Evolutionary conservation across 768 basidiomycete genomes (phyloP), one percentile per base, ranked within the genome.

Genomic region (Suillus decipiens): DNA sequence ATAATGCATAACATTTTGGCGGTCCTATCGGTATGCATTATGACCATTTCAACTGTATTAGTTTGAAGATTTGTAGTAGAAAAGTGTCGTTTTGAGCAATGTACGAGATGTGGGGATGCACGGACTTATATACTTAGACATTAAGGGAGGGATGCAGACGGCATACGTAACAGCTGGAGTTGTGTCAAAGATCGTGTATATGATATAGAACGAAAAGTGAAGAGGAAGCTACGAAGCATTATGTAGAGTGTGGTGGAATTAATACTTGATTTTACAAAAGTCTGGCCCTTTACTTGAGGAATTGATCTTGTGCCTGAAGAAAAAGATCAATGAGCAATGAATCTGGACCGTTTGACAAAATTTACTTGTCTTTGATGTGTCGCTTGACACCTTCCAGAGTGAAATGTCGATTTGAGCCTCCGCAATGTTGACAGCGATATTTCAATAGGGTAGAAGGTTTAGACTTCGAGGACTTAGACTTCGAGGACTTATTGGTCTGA

Each of bases 281-380:
- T 57, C 37, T 28, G 17, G 5, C 5, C 37, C 56, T 12, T 28
- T 10, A 6, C 1, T 19, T 11, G 28, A 3, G 10, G 10, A 57
- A 3, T 1, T 0, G 37, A 41, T 19, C 0, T 19, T 14, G 24
- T 57, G 39, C 24, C 39, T 57, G 39, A 19, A 28, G 1, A n/a
- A 12, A 55, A 28, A 10, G 19, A 10, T 28, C 17, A 15, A 28
- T 57, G 5, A 57, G 24, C 12, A 19, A 17, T 4, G 24, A 24
- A 48, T 24, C 24, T 8, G 24, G 17, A 8, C 10, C 17, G 11
- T 24, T 15, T 24, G 55, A 37, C 6, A 39, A 22, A 28, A 31
- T 57, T 57, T 57, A 57, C 56, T 57, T 57, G 56, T 1, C 10
- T 55, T 33, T 60, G 14, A 60, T 17, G 11, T 60, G 59, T n/a